Evolutionary conservation across 805 yeast species (phyloP).

Genomic region (Isabelozyma pseudorhagii): DNA sequence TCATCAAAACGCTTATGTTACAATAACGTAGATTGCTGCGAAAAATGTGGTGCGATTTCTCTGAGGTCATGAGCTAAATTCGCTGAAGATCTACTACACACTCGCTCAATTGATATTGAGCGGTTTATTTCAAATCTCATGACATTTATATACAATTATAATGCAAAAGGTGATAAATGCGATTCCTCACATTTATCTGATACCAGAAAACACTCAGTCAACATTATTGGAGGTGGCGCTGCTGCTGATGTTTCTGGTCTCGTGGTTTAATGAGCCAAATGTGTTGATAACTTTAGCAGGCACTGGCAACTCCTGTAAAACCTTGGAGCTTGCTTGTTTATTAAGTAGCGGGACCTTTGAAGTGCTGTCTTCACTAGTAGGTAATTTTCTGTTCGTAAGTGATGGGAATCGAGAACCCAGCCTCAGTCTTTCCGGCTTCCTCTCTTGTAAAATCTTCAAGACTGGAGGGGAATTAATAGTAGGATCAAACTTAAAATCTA

Average conservation of each 20-base stretch:
- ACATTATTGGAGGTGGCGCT: conserved; percentile 21
- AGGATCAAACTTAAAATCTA: conserved; percentile 26
- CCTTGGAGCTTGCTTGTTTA: conserved; percentile 28
- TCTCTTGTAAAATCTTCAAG: conserved; percentile 1
- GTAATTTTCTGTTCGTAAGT: conserved; percentile 14
- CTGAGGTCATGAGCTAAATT: too few relatives aligned
- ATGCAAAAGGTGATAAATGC: not conserved
- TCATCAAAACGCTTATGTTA: too few relatives aligned
- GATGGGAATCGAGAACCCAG: conserved; percentile 1
- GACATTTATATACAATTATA: not conserved
- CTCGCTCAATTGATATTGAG: too few relatives aligned
- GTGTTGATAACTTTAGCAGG: conserved; percentile 16
- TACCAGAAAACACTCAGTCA: conserved; percentile 8
- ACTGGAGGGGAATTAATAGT: conserved; percentile 29
- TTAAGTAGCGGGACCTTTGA: conserved; percentile 29
- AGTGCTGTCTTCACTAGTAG: conserved; percentile 9
- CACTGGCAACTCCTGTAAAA: conserved; percentile 7
- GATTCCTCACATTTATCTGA: not conserved
- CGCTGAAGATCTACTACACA: too few relatives aligned
- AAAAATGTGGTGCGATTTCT: too few relatives aligned
- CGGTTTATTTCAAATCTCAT: not conserved
- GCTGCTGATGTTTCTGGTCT: conserved; percentile 16
- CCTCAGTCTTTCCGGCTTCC: conserved; percentile 7
- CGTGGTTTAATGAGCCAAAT: conserved; percentile 7
- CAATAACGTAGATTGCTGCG: too few relatives aligned